phyloP scores from a whole-genome alignment of 768 basidiomycete species.

The Podaxis sp. region DNA sequence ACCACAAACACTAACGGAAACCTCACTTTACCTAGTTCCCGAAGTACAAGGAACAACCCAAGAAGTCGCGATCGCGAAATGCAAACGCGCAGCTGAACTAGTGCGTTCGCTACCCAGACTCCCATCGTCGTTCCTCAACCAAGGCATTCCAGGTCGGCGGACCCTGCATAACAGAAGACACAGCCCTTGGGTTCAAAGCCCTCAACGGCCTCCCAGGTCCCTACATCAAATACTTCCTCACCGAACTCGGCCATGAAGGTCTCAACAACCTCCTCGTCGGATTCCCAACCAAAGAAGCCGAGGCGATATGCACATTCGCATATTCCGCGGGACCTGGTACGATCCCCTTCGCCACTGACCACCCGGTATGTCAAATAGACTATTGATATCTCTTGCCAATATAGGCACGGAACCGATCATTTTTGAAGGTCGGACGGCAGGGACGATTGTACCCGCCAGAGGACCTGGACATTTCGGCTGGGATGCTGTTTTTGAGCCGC shows the following conservation, averaged over 20 bases:
- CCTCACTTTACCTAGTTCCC: conserved; percentile 57
- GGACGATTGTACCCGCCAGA: conserved; percentile 83
- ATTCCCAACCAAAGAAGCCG: conserved; percentile 77
- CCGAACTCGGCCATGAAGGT: conserved; percentile 83
- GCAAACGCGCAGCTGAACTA: conserved; percentile 78
- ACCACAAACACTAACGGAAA: neutral
- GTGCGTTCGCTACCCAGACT: conserved; percentile 35
- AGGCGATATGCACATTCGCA: conserved; percentile 95
- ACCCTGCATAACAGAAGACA: conserved; percentile 83
- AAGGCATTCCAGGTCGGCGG: conserved; percentile 36
- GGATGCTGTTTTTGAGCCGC: conserved; percentile 85
- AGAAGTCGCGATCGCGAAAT: conserved; percentile 89
- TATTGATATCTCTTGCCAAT: neutral
- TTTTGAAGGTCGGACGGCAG: conserved; percentile 84
- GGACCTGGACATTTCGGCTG: conserved; percentile 85
- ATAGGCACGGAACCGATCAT: conserved; percentile 65
- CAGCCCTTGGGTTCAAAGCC: conserved; percentile 88
- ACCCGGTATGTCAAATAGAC: neutral
- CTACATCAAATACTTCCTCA: conserved; percentile 94
- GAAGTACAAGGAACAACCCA: conserved; percentile 93
- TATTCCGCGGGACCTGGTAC: conserved; percentile 81
- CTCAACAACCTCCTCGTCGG: conserved; percentile 79
- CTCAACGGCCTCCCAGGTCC: conserved; percentile 92
- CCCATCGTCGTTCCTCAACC: neutral
- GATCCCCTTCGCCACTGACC: neutral